Percentiles rank a stretch among this genome's conserved stretches.
These are phyloP conservation scores for Pseudisothecium myosuroides DNA, from an alignment of 225 moss, liverwort and hornwort genomes.

Conservation along the genomic window DNA sequence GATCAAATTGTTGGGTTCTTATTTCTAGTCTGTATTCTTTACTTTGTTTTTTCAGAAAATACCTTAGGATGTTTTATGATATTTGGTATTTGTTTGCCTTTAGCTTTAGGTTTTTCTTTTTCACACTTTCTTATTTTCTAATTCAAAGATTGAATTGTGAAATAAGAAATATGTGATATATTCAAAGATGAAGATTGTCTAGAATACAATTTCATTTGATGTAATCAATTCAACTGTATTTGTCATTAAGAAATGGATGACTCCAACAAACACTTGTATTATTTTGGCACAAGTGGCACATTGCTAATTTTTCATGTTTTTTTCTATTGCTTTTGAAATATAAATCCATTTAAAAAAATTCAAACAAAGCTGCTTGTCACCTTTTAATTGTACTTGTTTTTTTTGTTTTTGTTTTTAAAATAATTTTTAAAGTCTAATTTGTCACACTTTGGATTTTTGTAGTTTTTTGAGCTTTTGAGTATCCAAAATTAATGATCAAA, in stretches of 20 bases:
- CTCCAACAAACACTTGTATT: not conserved
- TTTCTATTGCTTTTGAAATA: not conserved
- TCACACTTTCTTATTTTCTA: accelerated
- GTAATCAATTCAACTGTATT: not conserved
- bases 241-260: not conserved
- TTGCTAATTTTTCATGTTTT: too few species aligned
- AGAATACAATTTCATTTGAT: not conserved
- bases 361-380: not conserved
- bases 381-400: not conserved
- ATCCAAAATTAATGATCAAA: not conserved
- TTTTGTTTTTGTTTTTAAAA: not conserved
- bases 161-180: accelerated
- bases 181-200: not conserved
- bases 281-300: accelerated
- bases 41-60: not conserved
- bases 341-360: too few species aligned
- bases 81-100: not conserved
- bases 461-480: accelerated
- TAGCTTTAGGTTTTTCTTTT: not conserved
- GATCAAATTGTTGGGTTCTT: accelerated
- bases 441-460: accelerated
- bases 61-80: not conserved
- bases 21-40: accelerated
- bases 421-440: not conserved
- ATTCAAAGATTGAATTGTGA: not conserved